phyloP scores from a whole-genome alignment of 306 rosid genomes.

The Quercus dentata region DNA sequence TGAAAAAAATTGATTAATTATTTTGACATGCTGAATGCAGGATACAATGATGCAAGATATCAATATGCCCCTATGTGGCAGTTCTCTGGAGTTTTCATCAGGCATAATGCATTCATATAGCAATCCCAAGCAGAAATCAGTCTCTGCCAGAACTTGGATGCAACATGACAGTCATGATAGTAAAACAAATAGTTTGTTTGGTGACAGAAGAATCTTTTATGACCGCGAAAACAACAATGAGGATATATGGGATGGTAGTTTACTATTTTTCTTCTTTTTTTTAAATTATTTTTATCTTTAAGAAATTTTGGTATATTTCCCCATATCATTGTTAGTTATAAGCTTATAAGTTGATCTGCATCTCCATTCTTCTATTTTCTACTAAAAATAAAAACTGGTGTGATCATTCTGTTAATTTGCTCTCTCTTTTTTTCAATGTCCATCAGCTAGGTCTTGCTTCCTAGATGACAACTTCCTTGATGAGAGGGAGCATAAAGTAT shows the following conservation, averaged over 20 bases:
- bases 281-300: not conserved
- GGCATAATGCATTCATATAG: conserved; percentile 31
- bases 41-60: conserved; percentile 60
- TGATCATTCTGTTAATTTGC: not conserved
- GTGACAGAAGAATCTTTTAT: conserved; percentile 38
- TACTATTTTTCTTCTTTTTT: not conserved
- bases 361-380: not conserved
- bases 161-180: conserved; percentile 28
- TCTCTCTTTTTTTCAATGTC: conserved; percentile 8
- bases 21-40: conserved; percentile 42
- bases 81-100: conserved; percentile 38
- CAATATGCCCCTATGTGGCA: conserved; percentile 26
- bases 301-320: not conserved
- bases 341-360: not conserved
- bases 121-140: conserved; percentile 33
- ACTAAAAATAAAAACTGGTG: not conserved
- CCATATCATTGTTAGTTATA: not conserved
- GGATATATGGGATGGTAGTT: conserved; percentile 62
- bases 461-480: conserved; percentile 37
- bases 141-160: conserved; percentile 25
- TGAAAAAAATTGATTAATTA: conserved; percentile 15
- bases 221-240: conserved; percentile 27
- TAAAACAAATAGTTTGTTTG: conserved; percentile 29
- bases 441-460: conserved; percentile 46
- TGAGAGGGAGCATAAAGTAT: conserved; percentile 40